A percentile compares a stretch with the other conserved stretches of the same genome.
These are phyloP conservation scores for Naegleria lovaniensis DNA, from an alignment of 208 protist genomes.

Conservation along the genomic window DNA sequence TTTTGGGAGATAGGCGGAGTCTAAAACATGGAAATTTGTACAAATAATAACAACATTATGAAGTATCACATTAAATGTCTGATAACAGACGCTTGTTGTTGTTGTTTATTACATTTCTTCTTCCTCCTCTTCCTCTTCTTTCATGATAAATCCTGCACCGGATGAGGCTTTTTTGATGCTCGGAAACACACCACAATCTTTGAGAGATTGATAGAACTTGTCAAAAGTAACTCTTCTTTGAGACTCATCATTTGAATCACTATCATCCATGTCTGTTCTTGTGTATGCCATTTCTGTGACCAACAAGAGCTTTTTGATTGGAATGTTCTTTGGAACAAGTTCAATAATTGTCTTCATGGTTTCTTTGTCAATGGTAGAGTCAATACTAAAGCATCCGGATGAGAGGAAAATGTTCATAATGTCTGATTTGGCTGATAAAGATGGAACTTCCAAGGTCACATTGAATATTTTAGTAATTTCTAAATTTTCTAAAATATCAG, in stretches of 20 bases:
- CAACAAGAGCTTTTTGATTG: constrained; percentile 39
- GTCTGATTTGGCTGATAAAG: constrained; percentile 34
- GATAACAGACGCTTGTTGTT: too few species aligned
- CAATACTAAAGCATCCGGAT: constrained; percentile 8
- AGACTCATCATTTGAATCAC: background rate
- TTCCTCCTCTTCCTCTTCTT: background rate
- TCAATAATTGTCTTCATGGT: background rate
- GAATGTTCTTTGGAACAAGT: constrained; percentile 5
- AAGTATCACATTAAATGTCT: too few species aligned
- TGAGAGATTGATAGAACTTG: background rate
- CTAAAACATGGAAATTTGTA: too few species aligned
- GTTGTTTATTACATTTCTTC: background rate
- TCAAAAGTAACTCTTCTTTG: constrained; percentile 12
- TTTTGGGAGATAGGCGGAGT: too few species aligned
- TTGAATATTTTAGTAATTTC: constrained; percentile 81
- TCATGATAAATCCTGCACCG: background rate
- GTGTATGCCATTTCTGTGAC: constrained; percentile 34
- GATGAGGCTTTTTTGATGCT: background rate
- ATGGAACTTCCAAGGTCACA: constrained; percentile 41
- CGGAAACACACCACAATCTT: background rate
- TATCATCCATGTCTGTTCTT: constrained; percentile 15
- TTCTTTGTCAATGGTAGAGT: constrained; percentile 5
- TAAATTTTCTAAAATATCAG: constrained; percentile 74
- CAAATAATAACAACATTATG: too few species aligned
- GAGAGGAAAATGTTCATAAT: constrained; percentile 28